phyloP scores from a whole-genome alignment of 305 asterid genomes.

The Fraxinus sp. region DNA sequence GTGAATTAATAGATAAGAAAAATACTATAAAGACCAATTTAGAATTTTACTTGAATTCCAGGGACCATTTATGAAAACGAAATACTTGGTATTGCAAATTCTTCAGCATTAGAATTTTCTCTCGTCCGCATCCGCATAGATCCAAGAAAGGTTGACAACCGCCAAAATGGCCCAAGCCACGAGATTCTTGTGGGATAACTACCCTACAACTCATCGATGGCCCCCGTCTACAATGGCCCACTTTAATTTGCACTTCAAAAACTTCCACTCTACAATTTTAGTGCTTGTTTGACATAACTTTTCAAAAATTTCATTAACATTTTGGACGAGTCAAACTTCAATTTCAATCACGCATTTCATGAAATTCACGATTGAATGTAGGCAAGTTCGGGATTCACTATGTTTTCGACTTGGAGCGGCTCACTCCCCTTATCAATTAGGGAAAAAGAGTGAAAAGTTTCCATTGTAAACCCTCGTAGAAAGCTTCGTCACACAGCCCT shows the following conservation, averaged over 20 bases:
- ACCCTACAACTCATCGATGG: conserved; percentile 8
- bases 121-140: neutral
- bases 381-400: neutral
- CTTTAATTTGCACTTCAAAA: neutral
- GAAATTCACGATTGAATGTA: neutral
- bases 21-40: neutral
- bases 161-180: conserved; percentile 63
- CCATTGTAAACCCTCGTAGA: neutral
- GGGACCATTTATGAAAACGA: neutral
- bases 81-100: neutral
- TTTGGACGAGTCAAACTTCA: neutral
- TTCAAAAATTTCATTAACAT: neutral
- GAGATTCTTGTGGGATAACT: conserved; percentile 42
- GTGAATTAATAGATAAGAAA: neutral
- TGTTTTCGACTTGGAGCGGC: neutral
- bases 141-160: conserved; percentile 41
- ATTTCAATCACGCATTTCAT: neutral
- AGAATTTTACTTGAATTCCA: neutral
- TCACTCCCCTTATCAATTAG: neutral
- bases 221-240: conserved; percentile 33
- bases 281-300: neutral
- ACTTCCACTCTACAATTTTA: neutral
- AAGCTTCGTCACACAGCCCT: neutral
- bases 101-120: neutral
- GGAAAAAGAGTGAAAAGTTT: neutral